phyloP scores from a whole-genome alignment of 345 rosid genomes.

The Citrus mangshanensis region DNA sequence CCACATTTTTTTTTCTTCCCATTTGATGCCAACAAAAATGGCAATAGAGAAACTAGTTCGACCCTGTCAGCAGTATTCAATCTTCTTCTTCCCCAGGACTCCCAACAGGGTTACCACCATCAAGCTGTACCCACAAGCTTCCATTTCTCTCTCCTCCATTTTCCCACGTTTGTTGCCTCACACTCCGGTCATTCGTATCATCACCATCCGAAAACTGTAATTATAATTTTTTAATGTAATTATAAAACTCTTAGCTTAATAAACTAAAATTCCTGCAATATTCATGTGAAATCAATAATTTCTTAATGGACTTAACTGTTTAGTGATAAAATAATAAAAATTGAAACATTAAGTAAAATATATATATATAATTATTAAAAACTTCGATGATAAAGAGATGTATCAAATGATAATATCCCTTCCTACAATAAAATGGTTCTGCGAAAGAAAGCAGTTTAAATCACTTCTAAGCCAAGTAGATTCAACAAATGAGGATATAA shows the following conservation, averaged over 20 bases:
- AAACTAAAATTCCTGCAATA: no score
- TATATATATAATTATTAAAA: no score
- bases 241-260: no score
- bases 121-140: slow-evolving; percentile 62
- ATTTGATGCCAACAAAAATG: neutral
- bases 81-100: slow-evolving; percentile 49
- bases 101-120: slow-evolving; percentile 35
- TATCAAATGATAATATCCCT: no score
- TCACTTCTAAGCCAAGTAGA: neutral
- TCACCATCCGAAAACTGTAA: slow-evolving; percentile 60
- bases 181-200: slow-evolving; percentile 54
- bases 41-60: neutral
- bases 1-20: neutral
- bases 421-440: no score
- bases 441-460: neutral
- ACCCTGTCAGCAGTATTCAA: slow-evolving; percentile 11
- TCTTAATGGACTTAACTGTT: no score
- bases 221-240: no score
- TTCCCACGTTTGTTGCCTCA: slow-evolving; percentile 60
- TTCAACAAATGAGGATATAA: neutral
- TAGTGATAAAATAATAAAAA: no score
- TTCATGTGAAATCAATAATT: no score
- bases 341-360: no score
- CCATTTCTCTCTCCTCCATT: slow-evolving; percentile 62
- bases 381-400: no score